Conservation (phyloP, 768 basidiomycete species). For the Russula olivacea region DNA sequence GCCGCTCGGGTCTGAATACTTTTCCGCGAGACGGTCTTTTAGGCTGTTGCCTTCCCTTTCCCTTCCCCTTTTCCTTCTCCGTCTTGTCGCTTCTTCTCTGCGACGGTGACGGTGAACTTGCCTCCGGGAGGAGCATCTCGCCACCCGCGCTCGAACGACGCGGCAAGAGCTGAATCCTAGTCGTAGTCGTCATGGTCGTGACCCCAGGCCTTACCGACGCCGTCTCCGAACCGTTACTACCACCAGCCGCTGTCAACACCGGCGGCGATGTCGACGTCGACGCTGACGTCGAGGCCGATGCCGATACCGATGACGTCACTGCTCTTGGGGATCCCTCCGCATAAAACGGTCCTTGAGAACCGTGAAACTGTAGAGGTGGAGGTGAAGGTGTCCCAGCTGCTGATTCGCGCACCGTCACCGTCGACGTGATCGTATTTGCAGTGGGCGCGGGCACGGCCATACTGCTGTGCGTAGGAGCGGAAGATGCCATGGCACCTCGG, state of each 20-base stretch:
- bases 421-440: conserved; percentile 14
- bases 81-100: not conserved
- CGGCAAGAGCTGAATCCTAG: not conserved
- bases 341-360: not conserved
- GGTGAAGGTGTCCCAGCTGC: not conserved
- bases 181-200: not conserved
- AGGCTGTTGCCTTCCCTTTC: too few species aligned
- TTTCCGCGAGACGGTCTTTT: conserved; percentile 8
- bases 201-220: not conserved
- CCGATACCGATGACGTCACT: not conserved
- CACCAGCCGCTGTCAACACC: not conserved
- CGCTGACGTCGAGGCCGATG: not conserved
- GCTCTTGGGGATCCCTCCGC: not conserved
- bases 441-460: not conserved
- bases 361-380: not conserved
- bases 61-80: conserved; percentile 8
- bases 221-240: not conserved
- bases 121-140: not conserved
- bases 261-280: not conserved
- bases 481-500: not conserved
- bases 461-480: not conserved
- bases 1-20: conserved; percentile 21
- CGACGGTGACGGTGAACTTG: not conserved
- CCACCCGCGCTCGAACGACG: not conserved
- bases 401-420: conserved; percentile 1